Base-by-base conservation (phyloP, 495 filamentous ascomycete genomes). In the Astrocystis sublimbata region DNA sequence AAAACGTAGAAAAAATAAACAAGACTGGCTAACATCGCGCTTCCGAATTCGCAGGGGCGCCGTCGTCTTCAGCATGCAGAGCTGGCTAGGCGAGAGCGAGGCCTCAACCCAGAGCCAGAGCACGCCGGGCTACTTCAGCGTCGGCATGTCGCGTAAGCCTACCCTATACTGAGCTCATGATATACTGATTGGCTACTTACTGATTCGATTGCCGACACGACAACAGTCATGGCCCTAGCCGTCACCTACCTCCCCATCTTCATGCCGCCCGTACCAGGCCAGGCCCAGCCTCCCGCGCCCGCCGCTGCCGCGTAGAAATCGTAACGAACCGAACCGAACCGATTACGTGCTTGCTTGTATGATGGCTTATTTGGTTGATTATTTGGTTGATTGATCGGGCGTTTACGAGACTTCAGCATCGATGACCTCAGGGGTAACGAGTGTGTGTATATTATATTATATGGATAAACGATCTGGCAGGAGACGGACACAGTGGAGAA, bases 201-300 rank as follows among this genome's bases (percentile, higher is more conserved):
- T 28, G 26, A 43, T 26, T 13, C 28, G 31, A 47, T 47, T 66
- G 73, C 55, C 71, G 54, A 28, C 4, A 9, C 19, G 17, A 26
- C n/a, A 40, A 60, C 61, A 92, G 90, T 93, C 64, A 86, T 96
- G 86, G 86, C 91, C 45, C 81, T 96, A 60, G 75, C 80, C 63
- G 89, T 94, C 40, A 89, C 89, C 52, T 96, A 96, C 72, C 83
- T 96, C 65, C 91, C 89, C 15, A 77, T 96, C 58, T 96, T 96
- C 78, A 73, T 96, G 58, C 92, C 91, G 38, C 84, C 83, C 2
- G 76, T 80, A 2, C 61, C 73, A 8, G 66, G 70, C 50, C 58
- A 61, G 43, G 60, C 42, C n/a, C 60, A 56, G 12, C 40, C 67
- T 24, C 46, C 56, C 1, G 53, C 58, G 36, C 61, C 53, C 21